Evolutionary conservation across 306 rosid genomes (phyloP).

Genomic region (Abrus pulchellus): DNA sequence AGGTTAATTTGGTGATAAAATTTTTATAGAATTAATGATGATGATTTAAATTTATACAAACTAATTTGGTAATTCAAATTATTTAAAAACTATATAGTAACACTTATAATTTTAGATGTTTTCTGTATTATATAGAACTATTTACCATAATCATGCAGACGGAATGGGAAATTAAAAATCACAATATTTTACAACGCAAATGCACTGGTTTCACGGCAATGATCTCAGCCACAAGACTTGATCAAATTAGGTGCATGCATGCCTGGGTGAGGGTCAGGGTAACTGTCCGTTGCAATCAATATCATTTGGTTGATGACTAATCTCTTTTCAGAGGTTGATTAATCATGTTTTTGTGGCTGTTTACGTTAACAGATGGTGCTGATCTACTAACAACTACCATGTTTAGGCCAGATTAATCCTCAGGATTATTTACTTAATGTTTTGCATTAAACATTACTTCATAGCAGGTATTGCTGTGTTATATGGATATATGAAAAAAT

Average conservation of each 20-base stretch:
- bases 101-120: too few relatives aligned
- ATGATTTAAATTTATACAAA: too few relatives aligned
- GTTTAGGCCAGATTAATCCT: neutral
- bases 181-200: neutral
- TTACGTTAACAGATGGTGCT: constrained; percentile 3
- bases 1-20: too few relatives aligned
- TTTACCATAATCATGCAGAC: too few relatives aligned
- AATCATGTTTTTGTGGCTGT: neutral
- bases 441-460: neutral
- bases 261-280: neutral
- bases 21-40: too few relatives aligned
- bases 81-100: too few relatives aligned
- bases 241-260: constrained; percentile 3
- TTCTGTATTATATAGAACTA: too few relatives aligned
- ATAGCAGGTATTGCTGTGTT: neutral
- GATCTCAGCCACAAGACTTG: constrained; percentile 12
- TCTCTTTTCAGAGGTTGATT: neutral
- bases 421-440: neutral
- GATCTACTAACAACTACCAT: neutral
- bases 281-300: constrained; percentile 12
- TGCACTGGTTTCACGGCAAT: neutral
- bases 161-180: too few relatives aligned
- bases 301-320: constrained; percentile 23
- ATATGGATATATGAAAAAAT: neutral
- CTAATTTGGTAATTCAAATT: too few relatives aligned